Evolutionary conservation across 2,329 filamentous ascomycete species (phyloP).

Genomic region (Pezicula radicicola): DNA sequence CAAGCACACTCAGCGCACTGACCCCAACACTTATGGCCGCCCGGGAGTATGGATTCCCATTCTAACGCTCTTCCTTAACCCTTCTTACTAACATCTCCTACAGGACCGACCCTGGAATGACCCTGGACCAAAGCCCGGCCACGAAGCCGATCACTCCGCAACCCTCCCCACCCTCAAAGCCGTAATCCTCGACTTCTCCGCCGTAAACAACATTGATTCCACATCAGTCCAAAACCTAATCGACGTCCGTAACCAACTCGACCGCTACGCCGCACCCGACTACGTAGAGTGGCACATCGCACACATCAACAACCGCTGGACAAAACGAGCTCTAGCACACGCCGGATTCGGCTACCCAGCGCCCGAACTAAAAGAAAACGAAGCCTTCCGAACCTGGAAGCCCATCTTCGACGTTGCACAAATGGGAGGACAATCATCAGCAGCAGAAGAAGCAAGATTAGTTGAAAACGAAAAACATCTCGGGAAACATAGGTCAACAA

Average conservation of each 20-base stretch:
- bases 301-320: constrained; percentile 92
- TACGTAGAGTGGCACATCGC: constrained; percentile 94
- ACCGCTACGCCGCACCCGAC: constrained; percentile 76
- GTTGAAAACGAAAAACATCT: constrained; percentile 53
- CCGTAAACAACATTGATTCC: constrained; percentile 90
- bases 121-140: constrained; percentile 66
- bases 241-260: constrained; percentile 91
- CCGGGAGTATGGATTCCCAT: constrained; percentile 38
- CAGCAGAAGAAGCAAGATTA: constrained; percentile 65
- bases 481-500: constrained; percentile 17
- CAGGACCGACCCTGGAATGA: constrained; percentile 91
- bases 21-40: constrained; percentile 59
- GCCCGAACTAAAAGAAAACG: constrained; percentile 27
- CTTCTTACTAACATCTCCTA: background rate
- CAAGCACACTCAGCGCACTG: constrained; percentile 71
- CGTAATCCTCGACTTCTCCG: constrained; percentile 90
- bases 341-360: constrained; percentile 87
- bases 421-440: constrained; percentile 68
- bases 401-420: constrained; percentile 95
- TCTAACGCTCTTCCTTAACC: background rate
- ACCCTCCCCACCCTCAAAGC: constrained; percentile 72
- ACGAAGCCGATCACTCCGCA: constrained; percentile 41
- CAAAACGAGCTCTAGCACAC: constrained; percentile 81
- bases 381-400: constrained; percentile 66
- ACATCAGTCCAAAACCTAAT: constrained; percentile 91